Percentiles rank a stretch among this genome's conserved stretches.
Evolutionary conservation across 192 early-diverging fungal species (phyloP).

Genomic region (Coemansia sp.): DNA sequence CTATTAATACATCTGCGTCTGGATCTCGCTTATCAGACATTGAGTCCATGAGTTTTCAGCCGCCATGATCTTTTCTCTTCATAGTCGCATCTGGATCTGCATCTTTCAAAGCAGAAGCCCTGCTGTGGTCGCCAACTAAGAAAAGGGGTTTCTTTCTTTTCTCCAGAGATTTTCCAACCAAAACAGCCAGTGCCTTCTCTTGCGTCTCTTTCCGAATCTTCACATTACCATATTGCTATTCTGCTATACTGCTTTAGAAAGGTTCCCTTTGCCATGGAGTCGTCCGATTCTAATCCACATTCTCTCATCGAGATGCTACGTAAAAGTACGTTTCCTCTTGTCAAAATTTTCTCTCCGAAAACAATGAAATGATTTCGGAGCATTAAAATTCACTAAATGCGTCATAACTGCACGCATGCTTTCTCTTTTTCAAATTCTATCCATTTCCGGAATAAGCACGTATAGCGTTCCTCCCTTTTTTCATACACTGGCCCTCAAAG

Average conservation of each 20-base stretch:
- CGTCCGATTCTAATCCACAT: not conserved
- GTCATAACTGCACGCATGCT: not conserved
- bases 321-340: conserved; percentile 21
- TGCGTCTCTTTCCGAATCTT: too few species aligned
- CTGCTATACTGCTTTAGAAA: not conserved
- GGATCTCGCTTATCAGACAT: conserved; percentile 5
- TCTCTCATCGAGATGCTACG: conserved; percentile 46
- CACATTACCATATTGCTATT: not conserved
- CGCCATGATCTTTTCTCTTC: not conserved
- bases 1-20: not conserved
- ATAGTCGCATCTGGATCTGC: not conserved
- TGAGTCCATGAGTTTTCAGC: not conserved
- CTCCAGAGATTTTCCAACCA: too few species aligned
- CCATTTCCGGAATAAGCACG: not conserved
- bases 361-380: too few species aligned
- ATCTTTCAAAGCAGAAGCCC: not conserved
- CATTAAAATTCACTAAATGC: not conserved
- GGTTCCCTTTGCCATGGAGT: not conserved
- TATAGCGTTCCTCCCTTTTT: not conserved
- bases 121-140: not conserved
- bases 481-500: not conserved
- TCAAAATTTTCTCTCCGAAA: too few species aligned
- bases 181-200: too few species aligned
- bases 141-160: not conserved
- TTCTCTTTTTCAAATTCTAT: not conserved